These are phyloP conservation scores for Ophiocordyceps unilateralis DNA, from an alignment of 2,329 filamentous ascomycete genomes.

Conservation along the genomic window DNA sequence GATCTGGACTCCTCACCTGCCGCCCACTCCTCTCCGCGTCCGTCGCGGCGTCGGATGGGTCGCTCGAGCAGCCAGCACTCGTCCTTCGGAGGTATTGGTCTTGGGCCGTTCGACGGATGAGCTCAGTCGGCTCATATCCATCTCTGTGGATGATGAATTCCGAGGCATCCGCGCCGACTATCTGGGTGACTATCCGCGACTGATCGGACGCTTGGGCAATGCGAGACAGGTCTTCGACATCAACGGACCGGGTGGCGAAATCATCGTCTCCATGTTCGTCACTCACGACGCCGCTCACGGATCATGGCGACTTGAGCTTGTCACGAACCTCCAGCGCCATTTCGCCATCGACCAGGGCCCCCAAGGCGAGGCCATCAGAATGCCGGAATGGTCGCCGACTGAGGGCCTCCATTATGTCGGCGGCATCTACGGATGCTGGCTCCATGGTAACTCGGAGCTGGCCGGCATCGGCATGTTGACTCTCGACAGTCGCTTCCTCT, in stretches of 20 bases:
- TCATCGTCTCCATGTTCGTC: background rate
- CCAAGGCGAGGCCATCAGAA: background rate
- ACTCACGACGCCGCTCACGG: background rate
- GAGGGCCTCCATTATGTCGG: background rate
- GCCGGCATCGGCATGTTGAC: background rate
- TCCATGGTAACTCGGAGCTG: background rate
- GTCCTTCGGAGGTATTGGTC: background rate
- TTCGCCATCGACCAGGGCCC: background rate
- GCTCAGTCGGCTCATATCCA: background rate
- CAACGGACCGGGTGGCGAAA: background rate
- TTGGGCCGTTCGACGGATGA: background rate
- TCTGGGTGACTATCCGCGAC: background rate
- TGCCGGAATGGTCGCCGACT: background rate
- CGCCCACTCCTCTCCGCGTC: background rate
- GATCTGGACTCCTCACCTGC: background rate
- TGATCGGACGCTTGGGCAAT: background rate
- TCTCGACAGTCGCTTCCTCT: background rate
- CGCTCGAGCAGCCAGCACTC: background rate
- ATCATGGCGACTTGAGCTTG: background rate
- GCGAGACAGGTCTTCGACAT: background rate
- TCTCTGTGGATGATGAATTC: background rate
- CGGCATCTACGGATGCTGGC: background rate
- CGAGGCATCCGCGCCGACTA: background rate
- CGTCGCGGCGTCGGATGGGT: background rate
- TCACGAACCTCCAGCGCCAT: background rate